phyloP scores from a whole-genome alignment of 1,139 yeast species.

The Saccharomycopsis crataegensis region DNA sequence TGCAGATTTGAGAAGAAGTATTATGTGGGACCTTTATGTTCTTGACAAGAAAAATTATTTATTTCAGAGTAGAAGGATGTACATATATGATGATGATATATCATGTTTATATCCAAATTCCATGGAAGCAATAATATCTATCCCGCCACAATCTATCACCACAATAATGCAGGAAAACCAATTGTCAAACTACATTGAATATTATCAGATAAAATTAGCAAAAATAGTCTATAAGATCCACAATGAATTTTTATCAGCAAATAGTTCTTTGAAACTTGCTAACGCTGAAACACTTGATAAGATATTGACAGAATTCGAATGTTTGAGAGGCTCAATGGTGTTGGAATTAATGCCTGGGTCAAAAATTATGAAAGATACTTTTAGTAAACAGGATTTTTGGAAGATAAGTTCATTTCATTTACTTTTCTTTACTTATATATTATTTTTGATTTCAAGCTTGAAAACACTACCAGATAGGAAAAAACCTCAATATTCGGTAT shows the following conservation, averaged over 20 bases:
- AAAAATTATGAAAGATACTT: background rate
- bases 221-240: background rate
- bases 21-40: conserved; percentile 9
- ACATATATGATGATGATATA: conserved; percentile 6
- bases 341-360: conserved; percentile 6
- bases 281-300: background rate
- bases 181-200: background rate
- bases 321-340: background rate
- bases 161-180: conserved; percentile 1
- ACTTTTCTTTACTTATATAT: conserved; percentile 1
- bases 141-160: background rate
- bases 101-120: conserved; percentile 8
- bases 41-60: background rate
- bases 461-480: conserved; percentile 1
- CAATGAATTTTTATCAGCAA: conserved; percentile 4
- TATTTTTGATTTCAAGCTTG: background rate
- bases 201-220: background rate
- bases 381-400: background rate
- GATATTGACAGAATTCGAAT: background rate
- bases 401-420: background rate
- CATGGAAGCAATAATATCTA: background rate
- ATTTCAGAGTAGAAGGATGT: conserved; percentile 1
- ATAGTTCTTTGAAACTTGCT: background rate
- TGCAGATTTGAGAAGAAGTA: conserved; percentile 4
- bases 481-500: background rate